Percentiles rank a stretch among this genome's conserved stretches.
phyloP scores from a whole-genome alignment of 2,329 filamentous ascomycete genomes.

The Exophiala sideris region DNA sequence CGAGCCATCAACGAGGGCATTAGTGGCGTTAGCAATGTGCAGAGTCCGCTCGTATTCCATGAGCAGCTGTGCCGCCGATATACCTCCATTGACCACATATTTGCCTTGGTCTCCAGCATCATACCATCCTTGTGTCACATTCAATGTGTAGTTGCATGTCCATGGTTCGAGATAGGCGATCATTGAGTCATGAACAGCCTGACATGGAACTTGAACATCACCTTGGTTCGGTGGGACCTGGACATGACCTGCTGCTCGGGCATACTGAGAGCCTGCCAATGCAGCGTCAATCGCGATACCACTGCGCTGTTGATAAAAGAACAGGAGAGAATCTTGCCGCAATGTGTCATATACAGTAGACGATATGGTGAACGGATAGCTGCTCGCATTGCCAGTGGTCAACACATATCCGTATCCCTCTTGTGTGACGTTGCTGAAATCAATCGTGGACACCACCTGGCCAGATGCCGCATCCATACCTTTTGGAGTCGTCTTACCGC shows the following conservation, averaged over 20 bases:
- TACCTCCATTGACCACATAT: slow-evolving; percentile 6
- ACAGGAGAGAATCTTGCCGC: slow-evolving; percentile 2
- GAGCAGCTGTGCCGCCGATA: slow-evolving; percentile 5
- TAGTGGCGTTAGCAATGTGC: background rate
- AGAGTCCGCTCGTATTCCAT: slow-evolving; percentile 5
- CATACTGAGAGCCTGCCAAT: slow-evolving; percentile 1
- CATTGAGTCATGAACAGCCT: slow-evolving; percentile 2
- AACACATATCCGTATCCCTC: background rate
- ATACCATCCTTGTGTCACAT: slow-evolving; percentile 5
- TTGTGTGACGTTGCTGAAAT: slow-evolving; percentile 1
- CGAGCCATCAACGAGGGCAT: slow-evolving; percentile 1
- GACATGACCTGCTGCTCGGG: slow-evolving; percentile 5
- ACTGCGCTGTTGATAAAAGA: slow-evolving; percentile 6
- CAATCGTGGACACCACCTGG: background rate
- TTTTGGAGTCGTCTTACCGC: background rate
- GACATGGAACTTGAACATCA: slow-evolving; percentile 4
- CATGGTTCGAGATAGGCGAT: slow-evolving; percentile 6
- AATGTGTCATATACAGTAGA: background rate
- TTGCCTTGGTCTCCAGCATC: slow-evolving; percentile 5
- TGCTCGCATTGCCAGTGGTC: background rate
- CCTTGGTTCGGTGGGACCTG: slow-evolving; percentile 6
- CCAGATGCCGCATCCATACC: background rate
- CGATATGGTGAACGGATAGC: slow-evolving; percentile 1
- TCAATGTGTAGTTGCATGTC: slow-evolving; percentile 5
- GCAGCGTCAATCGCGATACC: slow-evolving; percentile 2